Percentiles rank a stretch among this genome's conserved stretches.
These are phyloP conservation scores for Cryptococcus maquisensis DNA, from an alignment of 1,284 basidiomycete species.

Conservation along the genomic window DNA sequence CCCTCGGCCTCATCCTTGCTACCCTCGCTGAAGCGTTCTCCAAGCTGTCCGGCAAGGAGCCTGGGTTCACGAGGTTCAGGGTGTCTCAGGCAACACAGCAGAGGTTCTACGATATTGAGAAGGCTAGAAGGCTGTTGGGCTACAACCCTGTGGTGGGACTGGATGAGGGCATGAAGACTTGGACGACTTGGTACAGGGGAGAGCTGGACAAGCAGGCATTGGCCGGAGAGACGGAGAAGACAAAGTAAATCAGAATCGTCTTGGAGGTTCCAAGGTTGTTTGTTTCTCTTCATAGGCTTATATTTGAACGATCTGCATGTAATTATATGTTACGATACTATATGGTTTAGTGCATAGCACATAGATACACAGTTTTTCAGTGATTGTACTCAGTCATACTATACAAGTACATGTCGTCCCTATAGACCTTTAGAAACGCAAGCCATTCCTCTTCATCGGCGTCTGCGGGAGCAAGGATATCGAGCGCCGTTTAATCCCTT, in stretches of 20 bases:
- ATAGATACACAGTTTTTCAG: too few relatives aligned
- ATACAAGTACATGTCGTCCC: too few relatives aligned
- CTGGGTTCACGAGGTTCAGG: slow-evolving; percentile 85
- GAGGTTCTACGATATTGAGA: slow-evolving; percentile 94
- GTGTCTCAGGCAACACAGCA: slow-evolving; percentile 64
- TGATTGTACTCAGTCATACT: too few relatives aligned
- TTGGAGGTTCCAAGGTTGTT: too few relatives aligned
- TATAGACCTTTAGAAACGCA: too few relatives aligned
- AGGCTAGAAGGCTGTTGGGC: slow-evolving; percentile 82
- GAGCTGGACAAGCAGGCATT: slow-evolving; percentile 34
- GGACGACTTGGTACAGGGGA: slow-evolving; percentile 43
- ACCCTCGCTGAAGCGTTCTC: slow-evolving; percentile 69
- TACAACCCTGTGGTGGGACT: slow-evolving; percentile 89
- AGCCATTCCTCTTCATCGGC: too few relatives aligned
- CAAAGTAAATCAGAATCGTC: slow-evolving; percentile 21
- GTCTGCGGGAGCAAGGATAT: too few relatives aligned
- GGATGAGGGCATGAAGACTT: slow-evolving; percentile 75
- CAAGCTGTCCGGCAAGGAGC: slow-evolving; percentile 71
- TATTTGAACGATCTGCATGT: too few relatives aligned
- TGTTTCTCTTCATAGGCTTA: too few relatives aligned
- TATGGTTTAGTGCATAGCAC: too few relatives aligned
- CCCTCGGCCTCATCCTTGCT: slow-evolving; percentile 67
- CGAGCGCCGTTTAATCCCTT: too few relatives aligned
- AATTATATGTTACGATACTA: too few relatives aligned
- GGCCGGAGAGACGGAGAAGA: slow-evolving; percentile 28